Percentiles rank a stretch among this genome's conserved stretches.
phyloP scores from a whole-genome alignment of 208 protist genomes.

The Leptomonas seymouri region DNA sequence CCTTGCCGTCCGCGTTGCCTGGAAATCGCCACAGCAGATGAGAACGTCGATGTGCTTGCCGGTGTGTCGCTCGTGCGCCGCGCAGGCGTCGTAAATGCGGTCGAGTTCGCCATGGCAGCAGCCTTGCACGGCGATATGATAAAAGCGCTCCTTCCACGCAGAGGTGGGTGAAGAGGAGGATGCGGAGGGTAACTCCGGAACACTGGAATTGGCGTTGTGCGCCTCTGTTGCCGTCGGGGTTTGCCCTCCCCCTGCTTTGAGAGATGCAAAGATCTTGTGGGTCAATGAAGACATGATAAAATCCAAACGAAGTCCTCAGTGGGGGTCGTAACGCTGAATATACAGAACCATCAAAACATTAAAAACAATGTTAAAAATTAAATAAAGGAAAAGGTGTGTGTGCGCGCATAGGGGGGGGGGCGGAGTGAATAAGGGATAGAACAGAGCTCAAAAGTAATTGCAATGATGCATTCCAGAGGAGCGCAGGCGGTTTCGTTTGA shows the following conservation, averaged over 20 bases:
- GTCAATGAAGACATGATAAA: constrained; percentile 26
- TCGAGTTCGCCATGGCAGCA: constrained; percentile 98
- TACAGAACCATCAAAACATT: too few relatives aligned
- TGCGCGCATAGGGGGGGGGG: too few relatives aligned
- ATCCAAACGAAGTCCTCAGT: too few relatives aligned
- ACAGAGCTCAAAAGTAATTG: too few relatives aligned
- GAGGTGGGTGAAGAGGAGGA: constrained; percentile 2
- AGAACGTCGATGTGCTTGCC: constrained; percentile 95
- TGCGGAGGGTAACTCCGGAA: constrained; percentile 12
- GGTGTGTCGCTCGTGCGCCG: constrained; percentile 71
- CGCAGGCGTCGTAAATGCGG: constrained; percentile 94
- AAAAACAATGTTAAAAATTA: too few relatives aligned
- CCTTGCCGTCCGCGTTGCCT: constrained; percentile 91
- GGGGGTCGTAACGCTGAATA: too few relatives aligned
- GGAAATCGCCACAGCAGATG: constrained; percentile 99
- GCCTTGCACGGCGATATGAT: constrained; percentile 96
- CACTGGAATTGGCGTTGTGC: background rate
- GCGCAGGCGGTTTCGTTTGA: too few relatives aligned
- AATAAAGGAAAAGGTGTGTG: too few relatives aligned
- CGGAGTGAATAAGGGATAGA: too few relatives aligned
- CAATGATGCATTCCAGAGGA: too few relatives aligned
- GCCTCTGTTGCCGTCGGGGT: background rate
- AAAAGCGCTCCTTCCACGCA: constrained; percentile 35
- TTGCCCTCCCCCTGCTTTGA: constrained; percentile 12
- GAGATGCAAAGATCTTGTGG: constrained; percentile 32